These are phyloP conservation scores for Pythium coloratum DNA, from an alignment of 352 stramenopile species.

Conservation along the genomic window DNA sequence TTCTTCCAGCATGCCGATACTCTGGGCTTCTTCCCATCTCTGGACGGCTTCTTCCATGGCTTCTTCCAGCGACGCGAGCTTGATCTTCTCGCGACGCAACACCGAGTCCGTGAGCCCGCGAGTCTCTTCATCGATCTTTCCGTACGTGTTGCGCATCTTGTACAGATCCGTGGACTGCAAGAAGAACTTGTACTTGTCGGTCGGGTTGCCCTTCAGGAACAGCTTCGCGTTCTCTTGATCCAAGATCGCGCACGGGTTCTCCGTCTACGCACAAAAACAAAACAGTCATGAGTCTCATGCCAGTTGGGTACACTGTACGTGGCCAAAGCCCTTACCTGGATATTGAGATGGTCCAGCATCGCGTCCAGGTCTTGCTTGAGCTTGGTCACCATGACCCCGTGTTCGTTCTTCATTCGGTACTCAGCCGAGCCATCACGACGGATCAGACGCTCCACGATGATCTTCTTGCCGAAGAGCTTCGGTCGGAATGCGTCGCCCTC, in stretches of 20 bases:
- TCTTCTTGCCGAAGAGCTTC: constrained; percentile 91
- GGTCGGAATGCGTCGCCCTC: constrained; percentile 90
- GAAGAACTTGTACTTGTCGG: constrained; percentile 98
- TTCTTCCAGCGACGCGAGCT: constrained; percentile 55
- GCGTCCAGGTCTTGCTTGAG: constrained; percentile 91
- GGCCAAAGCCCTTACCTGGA: constrained; percentile 64
- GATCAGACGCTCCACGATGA: constrained; percentile 94
- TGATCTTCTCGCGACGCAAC: constrained; percentile 62
- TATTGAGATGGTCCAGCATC: constrained; percentile 94
- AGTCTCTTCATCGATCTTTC: constrained; percentile 86
- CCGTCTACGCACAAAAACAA: constrained; percentile 76
- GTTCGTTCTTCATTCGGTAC: constrained; percentile 70
- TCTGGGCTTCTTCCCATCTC: constrained; percentile 78
- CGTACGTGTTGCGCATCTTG: constrained; percentile 86
- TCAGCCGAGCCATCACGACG: constrained; percentile 73
- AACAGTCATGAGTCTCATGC: no score
- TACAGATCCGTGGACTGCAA: constrained; percentile 95
- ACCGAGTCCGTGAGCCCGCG: constrained; percentile 59
- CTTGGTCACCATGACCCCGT: constrained; percentile 66
- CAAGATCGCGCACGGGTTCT: constrained; percentile 97
- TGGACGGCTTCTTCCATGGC: constrained; percentile 65
- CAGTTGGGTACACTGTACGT: no score
- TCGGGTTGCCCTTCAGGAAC: constrained; percentile 93
- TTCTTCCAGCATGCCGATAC: constrained; percentile 70
- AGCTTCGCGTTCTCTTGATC: constrained; percentile 98